These are phyloP conservation scores for Peronosclerospora sorghi DNA, from an alignment of 352 stramenopile species.

Conservation along the genomic window DNA sequence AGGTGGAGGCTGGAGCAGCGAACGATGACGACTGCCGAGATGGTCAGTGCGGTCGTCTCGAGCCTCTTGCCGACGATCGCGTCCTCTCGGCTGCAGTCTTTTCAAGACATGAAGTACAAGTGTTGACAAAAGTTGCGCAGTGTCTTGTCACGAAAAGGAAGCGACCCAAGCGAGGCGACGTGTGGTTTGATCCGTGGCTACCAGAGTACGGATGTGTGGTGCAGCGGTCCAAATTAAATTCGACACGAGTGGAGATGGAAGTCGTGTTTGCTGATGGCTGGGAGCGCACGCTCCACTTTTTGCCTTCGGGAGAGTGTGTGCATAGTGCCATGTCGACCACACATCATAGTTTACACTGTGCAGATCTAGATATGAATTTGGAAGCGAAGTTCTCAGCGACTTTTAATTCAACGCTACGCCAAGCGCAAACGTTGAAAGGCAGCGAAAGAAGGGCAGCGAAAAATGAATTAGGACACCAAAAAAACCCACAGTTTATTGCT, in stretches of 20 bases:
- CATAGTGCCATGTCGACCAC: constrained; percentile 30
- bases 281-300: constrained; percentile 26
- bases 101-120: constrained; percentile 16
- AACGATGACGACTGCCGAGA: no score
- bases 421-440: constrained; percentile 17
- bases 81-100: constrained; percentile 14
- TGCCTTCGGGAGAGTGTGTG: constrained; percentile 14
- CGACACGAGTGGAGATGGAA: constrained; percentile 15
- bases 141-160: constrained; percentile 1
- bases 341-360: constrained; percentile 21
- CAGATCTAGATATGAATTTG: constrained; percentile 10
- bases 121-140: constrained; percentile 8
- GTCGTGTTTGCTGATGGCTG: constrained; percentile 36
- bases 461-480: constrained; percentile 28
- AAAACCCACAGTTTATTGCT: constrained; percentile 42
- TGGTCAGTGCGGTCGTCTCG: constrained; percentile 5
- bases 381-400: constrained; percentile 1
- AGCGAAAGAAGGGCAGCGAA: constrained; percentile 19
- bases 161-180: constrained; percentile 10
- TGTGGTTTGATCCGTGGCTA: constrained; percentile 31
- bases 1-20: constrained; percentile 4
- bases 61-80: constrained; percentile 15
- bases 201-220: constrained; percentile 35
- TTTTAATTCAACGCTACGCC: constrained; percentile 7
- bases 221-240: constrained; percentile 20